Base-by-base conservation (phyloP, 2,329 filamentous ascomycete species). In the Trichothecium roseum region DNA sequence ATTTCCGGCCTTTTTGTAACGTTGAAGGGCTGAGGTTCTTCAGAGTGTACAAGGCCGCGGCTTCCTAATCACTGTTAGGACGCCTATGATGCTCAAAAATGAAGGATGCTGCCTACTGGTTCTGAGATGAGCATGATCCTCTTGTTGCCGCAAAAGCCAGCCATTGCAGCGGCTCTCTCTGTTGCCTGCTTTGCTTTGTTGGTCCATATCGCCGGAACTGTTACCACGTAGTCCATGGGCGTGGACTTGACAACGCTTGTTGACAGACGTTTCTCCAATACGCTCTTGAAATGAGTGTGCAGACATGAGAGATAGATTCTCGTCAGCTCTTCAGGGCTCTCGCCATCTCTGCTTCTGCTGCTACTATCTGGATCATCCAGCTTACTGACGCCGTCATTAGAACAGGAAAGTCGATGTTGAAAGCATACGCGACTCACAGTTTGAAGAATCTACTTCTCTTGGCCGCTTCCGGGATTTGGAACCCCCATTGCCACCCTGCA, bases 181-280 rank as follows among this genome's bases (percentile, higher is more conserved):
- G 69, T 75, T 26, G 62, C 62, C 29, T 69, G 58, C 35, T 70
- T 74, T 20, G 71, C 69, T 5, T 56, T 55, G 30, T 73, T 69
- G 27, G 64, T 69, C 72, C 72, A 77, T 7, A 77, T 69, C 5
- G 72, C 71, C 1, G 72, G 72, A 1, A 76, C 70, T 0, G 72
- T 74, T 15, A 76, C 53, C 30, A 75, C 62, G 37, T 72, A 73
- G 36, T 74, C 62, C 41, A 72, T 59, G 1, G 63, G 57, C 0
- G 57, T 70, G 14, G 53, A 60, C 4, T 53, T 51, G 5, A 71
- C 51, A 15, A 67, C 56, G 2, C 54, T 54, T 1, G 51, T 48
- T 3, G 64, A 63, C 2, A 74, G 47, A 4, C 59, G 56, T 28
- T 57, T 49, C 29, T 60, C 52, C 13, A 75, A 49, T 1, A 60